Conservation (phyloP, 495 filamentous ascomycete genomes). For the Parathielavia appendiculata region DNA sequence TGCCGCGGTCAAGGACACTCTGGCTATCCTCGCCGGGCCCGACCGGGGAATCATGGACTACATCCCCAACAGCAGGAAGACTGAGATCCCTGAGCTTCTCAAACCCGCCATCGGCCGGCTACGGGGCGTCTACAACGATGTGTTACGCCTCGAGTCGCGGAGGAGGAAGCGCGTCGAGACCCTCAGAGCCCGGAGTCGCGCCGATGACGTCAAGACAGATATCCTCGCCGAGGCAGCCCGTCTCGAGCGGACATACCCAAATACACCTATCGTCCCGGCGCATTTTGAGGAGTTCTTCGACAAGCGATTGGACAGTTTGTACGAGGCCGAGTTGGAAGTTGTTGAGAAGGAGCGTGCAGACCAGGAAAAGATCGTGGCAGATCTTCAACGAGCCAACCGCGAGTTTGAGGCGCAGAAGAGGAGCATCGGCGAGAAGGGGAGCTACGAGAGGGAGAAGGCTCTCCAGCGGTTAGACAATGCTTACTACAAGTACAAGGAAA, state of each 20-base stretch:
- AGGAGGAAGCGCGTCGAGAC: constrained; percentile 70
- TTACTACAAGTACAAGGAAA: constrained; percentile 91
- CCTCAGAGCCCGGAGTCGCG: constrained; percentile 68
- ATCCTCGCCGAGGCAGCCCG: constrained; percentile 77
- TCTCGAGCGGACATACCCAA: constrained; percentile 78
- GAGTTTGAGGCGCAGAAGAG: constrained; percentile 64
- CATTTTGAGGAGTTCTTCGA: constrained; percentile 93
- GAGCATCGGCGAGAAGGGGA: constrained; percentile 65
- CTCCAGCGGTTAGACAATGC: constrained; percentile 87
- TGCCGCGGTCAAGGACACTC: constrained; percentile 63
- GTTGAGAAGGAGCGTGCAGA: constrained; percentile 67
- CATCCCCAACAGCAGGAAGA: constrained; percentile 77
- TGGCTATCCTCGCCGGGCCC: constrained; percentile 69
- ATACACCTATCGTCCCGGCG: constrained; percentile 70
- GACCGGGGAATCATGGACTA: constrained; percentile 79
- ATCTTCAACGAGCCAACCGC: constrained; percentile 67
- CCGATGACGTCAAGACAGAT: constrained; percentile 83
- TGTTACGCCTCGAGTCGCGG: constrained; percentile 71
- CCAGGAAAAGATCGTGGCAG: constrained; percentile 64
- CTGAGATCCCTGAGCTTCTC: constrained; percentile 69
- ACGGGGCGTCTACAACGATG: constrained; percentile 73
- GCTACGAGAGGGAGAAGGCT: constrained; percentile 74
- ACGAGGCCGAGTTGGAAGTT: constrained; percentile 67
- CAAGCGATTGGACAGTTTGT: constrained; percentile 63
- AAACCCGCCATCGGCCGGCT: constrained; percentile 72